Evolutionary conservation across 176 grass and related monocot genomes (phyloP).

Genomic region (Hordeum marinum): DNA sequence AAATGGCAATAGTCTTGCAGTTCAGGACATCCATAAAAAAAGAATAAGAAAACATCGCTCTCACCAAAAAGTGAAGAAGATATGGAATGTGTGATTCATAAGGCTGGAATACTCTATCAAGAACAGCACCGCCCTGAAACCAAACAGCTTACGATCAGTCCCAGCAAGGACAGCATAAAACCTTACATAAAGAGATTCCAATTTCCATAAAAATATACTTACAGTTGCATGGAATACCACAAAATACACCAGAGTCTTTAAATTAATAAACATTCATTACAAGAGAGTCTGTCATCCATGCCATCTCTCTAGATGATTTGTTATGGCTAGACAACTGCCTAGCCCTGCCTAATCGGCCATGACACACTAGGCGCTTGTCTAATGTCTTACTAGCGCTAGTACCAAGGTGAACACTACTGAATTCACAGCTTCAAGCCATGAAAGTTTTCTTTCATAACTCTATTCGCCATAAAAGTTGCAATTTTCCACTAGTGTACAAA

Average conservation of each 20-base stretch:
- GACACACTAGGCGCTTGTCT: not conserved
- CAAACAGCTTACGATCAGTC: conserved; percentile 29
- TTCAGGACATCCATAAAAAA: not conserved
- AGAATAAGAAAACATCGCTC: conserved; percentile 28
- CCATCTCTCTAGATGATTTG: not conserved
- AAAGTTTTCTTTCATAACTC: not conserved
- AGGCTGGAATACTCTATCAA: conserved; percentile 76
- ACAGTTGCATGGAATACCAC: conserved; percentile 2
- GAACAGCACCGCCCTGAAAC: conserved; percentile 73
- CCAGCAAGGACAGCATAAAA: conserved; percentile 11
- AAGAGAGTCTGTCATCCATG: conserved; percentile 8
- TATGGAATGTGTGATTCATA: conserved; percentile 96
- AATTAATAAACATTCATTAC: not conserved
- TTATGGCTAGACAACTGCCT: not conserved
- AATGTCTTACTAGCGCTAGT: not conserved
- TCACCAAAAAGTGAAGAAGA: conserved; percentile 99
- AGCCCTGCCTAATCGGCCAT: not conserved
- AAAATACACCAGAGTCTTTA: not conserved
- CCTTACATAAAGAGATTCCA: conserved; percentile 6
- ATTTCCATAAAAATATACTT: not conserved
- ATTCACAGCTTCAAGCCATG: not conserved
- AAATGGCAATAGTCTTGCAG: conserved; percentile 15
- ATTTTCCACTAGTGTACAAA: conserved; percentile 9
- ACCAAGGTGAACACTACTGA: not conserved
- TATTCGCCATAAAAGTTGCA: conserved; percentile 2